These are phyloP conservation scores for Chaetomiaceae sp. DNA, from an alignment of 2,329 filamentous ascomycete genomes.

Conservation along the genomic window DNA sequence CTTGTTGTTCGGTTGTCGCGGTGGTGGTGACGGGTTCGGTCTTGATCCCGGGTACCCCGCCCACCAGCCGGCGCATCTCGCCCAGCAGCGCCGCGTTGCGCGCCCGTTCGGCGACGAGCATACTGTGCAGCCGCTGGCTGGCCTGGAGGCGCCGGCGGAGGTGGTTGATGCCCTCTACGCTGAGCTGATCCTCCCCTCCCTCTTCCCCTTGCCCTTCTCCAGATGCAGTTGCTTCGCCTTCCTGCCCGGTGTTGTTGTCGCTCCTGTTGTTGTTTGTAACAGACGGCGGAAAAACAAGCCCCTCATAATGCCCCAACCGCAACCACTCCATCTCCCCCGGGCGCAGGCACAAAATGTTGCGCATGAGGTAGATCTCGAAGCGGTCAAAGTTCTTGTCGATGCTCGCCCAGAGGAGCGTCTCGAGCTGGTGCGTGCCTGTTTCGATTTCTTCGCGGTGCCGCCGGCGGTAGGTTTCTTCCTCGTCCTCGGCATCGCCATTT, in stretches of 20 bases:
- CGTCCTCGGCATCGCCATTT: slow-evolving; percentile 10
- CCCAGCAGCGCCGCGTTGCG: slow-evolving; percentile 68
- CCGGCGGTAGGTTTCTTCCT: slow-evolving; percentile 39
- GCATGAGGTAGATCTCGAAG: slow-evolving; percentile 83
- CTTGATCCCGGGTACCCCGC: slow-evolving; percentile 26
- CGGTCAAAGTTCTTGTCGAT: slow-evolving; percentile 84
- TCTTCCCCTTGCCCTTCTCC: not conserved
- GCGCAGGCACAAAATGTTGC: slow-evolving; percentile 71
- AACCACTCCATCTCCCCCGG: slow-evolving; percentile 74
- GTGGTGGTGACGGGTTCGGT: slow-evolving; percentile 12
- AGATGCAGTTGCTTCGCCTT: no score
- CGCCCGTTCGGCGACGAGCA: slow-evolving; percentile 64
- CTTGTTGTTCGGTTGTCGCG: no score
- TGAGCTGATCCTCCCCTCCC: slow-evolving; percentile 34
- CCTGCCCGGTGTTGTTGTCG: no score
- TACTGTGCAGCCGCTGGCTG: slow-evolving; percentile 68
- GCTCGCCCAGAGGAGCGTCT: slow-evolving; percentile 74
- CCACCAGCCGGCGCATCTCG: slow-evolving; percentile 51
- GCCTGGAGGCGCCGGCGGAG: slow-evolving; percentile 72
- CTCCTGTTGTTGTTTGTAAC: no score
- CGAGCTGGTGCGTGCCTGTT: slow-evolving; percentile 78
- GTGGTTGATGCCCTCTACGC: slow-evolving; percentile 63
- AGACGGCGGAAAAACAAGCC: slow-evolving; percentile 47
- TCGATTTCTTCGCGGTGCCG: slow-evolving; percentile 70
- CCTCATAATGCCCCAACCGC: slow-evolving; percentile 79